Evolutionary conservation across 1,139 yeast species (phyloP).

Genomic region (Spencermartinsiella ligniputridi): DNA sequence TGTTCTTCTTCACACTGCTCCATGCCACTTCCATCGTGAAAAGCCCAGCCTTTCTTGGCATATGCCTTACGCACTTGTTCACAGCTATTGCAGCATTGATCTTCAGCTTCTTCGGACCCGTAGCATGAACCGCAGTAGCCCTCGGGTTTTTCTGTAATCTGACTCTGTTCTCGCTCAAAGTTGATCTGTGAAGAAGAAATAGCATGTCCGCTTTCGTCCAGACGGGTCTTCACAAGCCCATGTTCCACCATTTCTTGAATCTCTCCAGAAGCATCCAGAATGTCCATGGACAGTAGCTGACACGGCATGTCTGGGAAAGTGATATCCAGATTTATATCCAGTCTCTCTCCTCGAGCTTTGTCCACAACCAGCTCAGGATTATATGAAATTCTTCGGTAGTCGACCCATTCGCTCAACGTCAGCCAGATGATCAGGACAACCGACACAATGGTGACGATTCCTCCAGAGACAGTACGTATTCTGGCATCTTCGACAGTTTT

Average conservation of each 20-base stretch:
- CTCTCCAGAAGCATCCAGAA: constrained; percentile 85
- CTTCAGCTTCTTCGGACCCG: constrained; percentile 63
- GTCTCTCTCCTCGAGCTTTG: constrained; percentile 68
- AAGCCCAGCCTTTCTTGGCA: constrained; percentile 76
- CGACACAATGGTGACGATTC: constrained; percentile 75
- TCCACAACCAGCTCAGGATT: constrained; percentile 88
- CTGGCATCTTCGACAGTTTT: constrained; percentile 93
- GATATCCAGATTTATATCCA: constrained; percentile 76
- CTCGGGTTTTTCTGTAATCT: constrained; percentile 33
- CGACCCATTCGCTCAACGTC: constrained; percentile 68
- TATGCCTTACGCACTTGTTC: constrained; percentile 77
- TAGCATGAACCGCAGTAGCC: constrained; percentile 84
- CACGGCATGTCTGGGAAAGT: constrained; percentile 85
- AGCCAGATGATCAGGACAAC: constrained; percentile 57
- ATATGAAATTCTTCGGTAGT: constrained; percentile 61
- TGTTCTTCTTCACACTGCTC: constrained; percentile 91
- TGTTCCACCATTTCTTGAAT: constrained; percentile 66
- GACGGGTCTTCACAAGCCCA: constrained; percentile 67
- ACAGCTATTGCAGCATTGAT: constrained; percentile 79
- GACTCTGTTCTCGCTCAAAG: constrained; percentile 24
- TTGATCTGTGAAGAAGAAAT: constrained; percentile 35
- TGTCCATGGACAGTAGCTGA: constrained; percentile 54
- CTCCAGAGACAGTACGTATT: constrained; percentile 84
- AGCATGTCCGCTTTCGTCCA: constrained; percentile 45
- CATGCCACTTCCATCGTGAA: constrained; percentile 78